Conservation (phyloP, 371 early-diverging fungal genomes). For the Phascolomyces articulosus region DNA sequence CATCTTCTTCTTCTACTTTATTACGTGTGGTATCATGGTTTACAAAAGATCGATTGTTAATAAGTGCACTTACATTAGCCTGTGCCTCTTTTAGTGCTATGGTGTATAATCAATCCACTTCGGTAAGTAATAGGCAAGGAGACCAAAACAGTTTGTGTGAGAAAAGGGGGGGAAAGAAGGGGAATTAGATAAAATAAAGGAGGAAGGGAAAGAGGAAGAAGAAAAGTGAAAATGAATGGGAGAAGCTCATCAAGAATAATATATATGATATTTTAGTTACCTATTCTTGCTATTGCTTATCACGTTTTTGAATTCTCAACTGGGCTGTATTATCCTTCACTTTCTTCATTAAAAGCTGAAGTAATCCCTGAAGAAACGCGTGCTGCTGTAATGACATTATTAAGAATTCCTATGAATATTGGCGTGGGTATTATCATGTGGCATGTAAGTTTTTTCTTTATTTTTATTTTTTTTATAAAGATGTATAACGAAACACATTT, state of each 20-base stretch:
- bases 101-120: constrained; percentile 29
- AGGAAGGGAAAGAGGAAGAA: no score
- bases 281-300: constrained; percentile 27
- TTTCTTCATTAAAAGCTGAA: constrained; percentile 68
- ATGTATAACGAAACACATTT: neutral
- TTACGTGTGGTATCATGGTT: constrained; percentile 4
- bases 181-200: neutral
- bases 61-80: constrained; percentile 35
- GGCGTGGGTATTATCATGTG: constrained; percentile 72
- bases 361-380: constrained; percentile 75
- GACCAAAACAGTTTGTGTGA: no score
- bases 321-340: constrained; percentile 79
- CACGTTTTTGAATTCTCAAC: constrained; percentile 71
- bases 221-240: no score
- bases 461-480: neutral
- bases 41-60: constrained; percentile 30
- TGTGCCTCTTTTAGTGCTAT: constrained; percentile 37
- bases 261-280: constrained; percentile 9
- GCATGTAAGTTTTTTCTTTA: constrained; percentile 46
- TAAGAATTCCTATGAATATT: constrained; percentile 80
- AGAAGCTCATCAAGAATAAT: neutral
- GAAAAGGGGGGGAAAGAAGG: neutral
- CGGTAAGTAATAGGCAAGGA: constrained; percentile 38
- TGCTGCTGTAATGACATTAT: constrained; percentile 76
- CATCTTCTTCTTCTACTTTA: neutral